Percentiles rank a stretch among this genome's conserved stretches.
phyloP scores from a whole-genome alignment of 805 yeast genomes.

The Candida michaelii region DNA sequence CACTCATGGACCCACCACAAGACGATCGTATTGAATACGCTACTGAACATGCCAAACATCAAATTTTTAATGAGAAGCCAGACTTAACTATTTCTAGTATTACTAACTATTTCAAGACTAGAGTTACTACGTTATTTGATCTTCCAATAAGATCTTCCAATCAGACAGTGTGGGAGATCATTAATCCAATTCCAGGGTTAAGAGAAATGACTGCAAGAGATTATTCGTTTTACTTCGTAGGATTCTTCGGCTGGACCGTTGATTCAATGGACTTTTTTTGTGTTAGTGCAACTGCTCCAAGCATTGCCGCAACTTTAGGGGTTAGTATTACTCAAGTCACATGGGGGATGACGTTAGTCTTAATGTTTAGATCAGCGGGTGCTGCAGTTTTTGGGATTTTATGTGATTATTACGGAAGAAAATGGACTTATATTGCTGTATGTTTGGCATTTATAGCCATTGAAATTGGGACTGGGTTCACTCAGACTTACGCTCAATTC shows the following conservation, averaged over 20 bases:
- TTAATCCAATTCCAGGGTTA: conserved; percentile 48
- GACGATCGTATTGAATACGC: neutral
- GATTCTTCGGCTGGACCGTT: conserved; percentile 67
- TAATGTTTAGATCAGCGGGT: conserved; percentile 72
- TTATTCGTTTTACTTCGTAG: conserved; percentile 62
- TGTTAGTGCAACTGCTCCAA: conserved; percentile 53
- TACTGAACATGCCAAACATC: conserved; percentile 9
- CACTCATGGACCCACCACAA: neutral
- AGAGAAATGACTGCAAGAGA: conserved; percentile 34
- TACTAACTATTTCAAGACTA: conserved; percentile 37
- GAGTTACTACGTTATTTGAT: conserved; percentile 47
- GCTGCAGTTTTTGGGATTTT: conserved; percentile 64
- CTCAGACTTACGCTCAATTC: conserved; percentile 56
- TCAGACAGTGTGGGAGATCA: conserved; percentile 23
- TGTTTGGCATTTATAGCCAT: conserved; percentile 51
- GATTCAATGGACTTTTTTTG: conserved; percentile 73
- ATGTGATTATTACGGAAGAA: conserved; percentile 66
- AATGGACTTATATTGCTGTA: conserved; percentile 61
- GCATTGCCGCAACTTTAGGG: conserved; percentile 50
- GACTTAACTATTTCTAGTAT: conserved; percentile 12
- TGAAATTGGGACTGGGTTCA: conserved; percentile 68
- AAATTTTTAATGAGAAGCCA: conserved; percentile 16
- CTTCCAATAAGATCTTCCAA: conserved; percentile 9
- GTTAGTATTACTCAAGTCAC: conserved; percentile 51
- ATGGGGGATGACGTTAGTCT: conserved; percentile 72